phyloP scores from a whole-genome alignment of 352 stramenopile genomes.

The Lagenidium giganteum region DNA sequence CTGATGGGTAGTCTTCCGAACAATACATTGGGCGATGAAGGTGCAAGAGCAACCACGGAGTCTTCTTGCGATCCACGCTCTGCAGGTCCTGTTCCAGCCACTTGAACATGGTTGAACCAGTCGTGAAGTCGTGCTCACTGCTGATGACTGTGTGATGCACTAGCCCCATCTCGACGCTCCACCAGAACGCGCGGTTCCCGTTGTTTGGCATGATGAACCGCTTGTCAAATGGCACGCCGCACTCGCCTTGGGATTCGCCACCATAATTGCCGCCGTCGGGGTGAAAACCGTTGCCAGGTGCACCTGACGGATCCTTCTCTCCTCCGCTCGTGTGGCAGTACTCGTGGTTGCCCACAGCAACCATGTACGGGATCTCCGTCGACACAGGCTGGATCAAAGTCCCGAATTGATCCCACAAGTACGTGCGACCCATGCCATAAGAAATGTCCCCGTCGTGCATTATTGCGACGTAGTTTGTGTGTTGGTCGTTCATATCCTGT shows the following conservation, averaged over 20 bases:
- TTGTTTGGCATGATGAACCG: slow-evolving; percentile 44
- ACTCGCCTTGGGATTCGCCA: slow-evolving; percentile 43
- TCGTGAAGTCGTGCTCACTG: slow-evolving; percentile 22
- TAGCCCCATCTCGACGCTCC: slow-evolving; percentile 17
- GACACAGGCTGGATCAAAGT: slow-evolving; percentile 61
- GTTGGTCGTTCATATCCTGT: slow-evolving; percentile 12
- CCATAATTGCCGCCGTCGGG: slow-evolving; percentile 13
- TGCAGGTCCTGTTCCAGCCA: slow-evolving; percentile 11
- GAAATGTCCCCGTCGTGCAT: slow-evolving; percentile 71
- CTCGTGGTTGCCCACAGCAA: slow-evolving; percentile 30
- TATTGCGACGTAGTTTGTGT: slow-evolving; percentile 33
- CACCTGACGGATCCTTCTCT: slow-evolving; percentile 13
- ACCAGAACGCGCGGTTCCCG: slow-evolving; percentile 23
- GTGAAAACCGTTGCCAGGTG: slow-evolving; percentile 13
- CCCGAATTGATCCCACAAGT: slow-evolving; percentile 68
- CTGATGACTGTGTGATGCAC: slow-evolving; percentile 18
- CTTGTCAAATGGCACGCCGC: slow-evolving; percentile 49
- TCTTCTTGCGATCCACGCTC: slow-evolving; percentile 13
- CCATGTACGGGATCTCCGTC: slow-evolving; percentile 53
- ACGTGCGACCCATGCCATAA: slow-evolving; percentile 49
- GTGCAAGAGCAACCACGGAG: slow-evolving; percentile 21
- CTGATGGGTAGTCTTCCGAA: slow-evolving; percentile 5
- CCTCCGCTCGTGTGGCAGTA: slow-evolving; percentile 12
- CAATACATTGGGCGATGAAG: slow-evolving; percentile 18
- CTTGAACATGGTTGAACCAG: slow-evolving; percentile 15